These are phyloP conservation scores for Cadophora sp. DNA, from an alignment of 2,329 filamentous ascomycete genomes.

Conservation along the genomic window DNA sequence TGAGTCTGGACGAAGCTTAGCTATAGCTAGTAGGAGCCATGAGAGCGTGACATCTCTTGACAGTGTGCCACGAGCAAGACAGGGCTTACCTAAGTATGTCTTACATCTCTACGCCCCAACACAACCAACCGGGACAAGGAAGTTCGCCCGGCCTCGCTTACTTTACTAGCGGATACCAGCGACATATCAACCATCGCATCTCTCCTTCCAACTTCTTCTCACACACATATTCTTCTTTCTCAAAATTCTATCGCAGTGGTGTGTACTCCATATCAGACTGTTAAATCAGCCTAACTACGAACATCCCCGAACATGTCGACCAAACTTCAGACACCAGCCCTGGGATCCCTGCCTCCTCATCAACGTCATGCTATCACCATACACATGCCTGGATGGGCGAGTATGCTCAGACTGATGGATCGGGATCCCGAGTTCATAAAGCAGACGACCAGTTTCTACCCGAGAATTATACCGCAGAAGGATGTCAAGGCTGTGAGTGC, in stretches of 20 bases:
- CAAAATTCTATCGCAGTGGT: neutral
- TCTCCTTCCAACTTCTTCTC: neutral
- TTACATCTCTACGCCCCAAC: no score
- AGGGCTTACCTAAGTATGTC: no score
- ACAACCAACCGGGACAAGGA: no score
- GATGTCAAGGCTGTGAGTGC: constrained; percentile 36
- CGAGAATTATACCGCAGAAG: constrained; percentile 33
- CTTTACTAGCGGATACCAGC: neutral
- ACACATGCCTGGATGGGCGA: constrained; percentile 35
- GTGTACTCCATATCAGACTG: neutral
- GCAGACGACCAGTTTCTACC: constrained; percentile 36
- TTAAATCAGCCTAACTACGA: neutral
- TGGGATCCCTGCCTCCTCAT: constrained; percentile 34
- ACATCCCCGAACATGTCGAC: constrained; percentile 24
- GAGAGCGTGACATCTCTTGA: neutral
- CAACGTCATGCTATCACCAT: constrained; percentile 39
- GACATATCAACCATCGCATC: neutral
- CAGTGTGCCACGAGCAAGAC: neutral
- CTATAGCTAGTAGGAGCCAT: neutral
- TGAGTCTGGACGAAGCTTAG: neutral
- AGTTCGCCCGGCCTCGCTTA: neutral
- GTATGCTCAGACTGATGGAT: constrained; percentile 28
- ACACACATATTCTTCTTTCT: neutral
- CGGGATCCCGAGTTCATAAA: constrained; percentile 29
- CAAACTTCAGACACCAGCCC: constrained; percentile 30